Percentiles rank a stretch among this genome's conserved stretches.
Conservation (phyloP, 2,329 filamentous ascomycete species). For the Orbilia javanica region DNA sequence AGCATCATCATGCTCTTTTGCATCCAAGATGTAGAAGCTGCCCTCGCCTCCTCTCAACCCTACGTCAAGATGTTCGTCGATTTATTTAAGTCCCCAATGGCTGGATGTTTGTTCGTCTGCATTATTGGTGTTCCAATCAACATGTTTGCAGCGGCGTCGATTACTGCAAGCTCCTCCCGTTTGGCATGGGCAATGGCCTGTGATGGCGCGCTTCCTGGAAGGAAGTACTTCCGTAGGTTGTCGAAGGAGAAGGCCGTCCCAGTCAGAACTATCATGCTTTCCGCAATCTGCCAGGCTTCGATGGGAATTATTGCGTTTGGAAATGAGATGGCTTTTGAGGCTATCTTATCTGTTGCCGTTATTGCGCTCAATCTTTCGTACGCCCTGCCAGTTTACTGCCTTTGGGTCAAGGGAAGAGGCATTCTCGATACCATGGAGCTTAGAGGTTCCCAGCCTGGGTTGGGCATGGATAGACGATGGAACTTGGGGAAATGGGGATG, state of each 20-base stretch:
- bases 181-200: slow-evolving; percentile 58
- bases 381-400: slow-evolving; percentile 48
- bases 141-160: slow-evolving; percentile 55
- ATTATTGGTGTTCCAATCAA: slow-evolving; percentile 57
- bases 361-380: slow-evolving; percentile 57
- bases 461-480: slow-evolving; percentile 51
- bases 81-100: slow-evolving; percentile 51
- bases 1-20: slow-evolving; percentile 58
- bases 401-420: slow-evolving; percentile 44
- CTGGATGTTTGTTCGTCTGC: slow-evolving; percentile 48
- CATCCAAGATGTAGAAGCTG: slow-evolving; percentile 53
- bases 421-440: slow-evolving; percentile 48
- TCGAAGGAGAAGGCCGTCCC: slow-evolving; percentile 47
- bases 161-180: slow-evolving; percentile 55
- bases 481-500: slow-evolving; percentile 54
- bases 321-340: slow-evolving; percentile 58
- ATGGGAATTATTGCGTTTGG: slow-evolving; percentile 53
- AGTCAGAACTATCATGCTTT: slow-evolving; percentile 50
- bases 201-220: slow-evolving; percentile 49
- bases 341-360: slow-evolving; percentile 52
- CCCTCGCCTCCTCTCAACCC: slow-evolving; percentile 48
- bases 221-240: slow-evolving; percentile 42
- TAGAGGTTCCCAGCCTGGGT: slow-evolving; percentile 27
- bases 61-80: slow-evolving; percentile 58
- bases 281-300: slow-evolving; percentile 38